Evolutionary conservation across 148 eudicot genomes (phyloP).

Genomic region (Chenopodium formosanum): DNA sequence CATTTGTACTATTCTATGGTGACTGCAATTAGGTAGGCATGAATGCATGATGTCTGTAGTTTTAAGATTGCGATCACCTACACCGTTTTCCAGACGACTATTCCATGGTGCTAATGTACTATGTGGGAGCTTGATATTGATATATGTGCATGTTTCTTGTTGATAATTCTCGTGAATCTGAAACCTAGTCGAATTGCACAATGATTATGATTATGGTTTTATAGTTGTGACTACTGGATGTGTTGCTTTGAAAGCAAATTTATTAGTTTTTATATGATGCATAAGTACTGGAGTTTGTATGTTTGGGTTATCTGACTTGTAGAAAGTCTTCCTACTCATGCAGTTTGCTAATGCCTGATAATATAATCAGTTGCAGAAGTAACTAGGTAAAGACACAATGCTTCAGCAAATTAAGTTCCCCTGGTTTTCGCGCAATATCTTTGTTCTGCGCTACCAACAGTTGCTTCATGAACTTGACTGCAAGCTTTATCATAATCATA

Average conservation of each 20-base stretch:
- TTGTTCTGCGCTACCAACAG: constrained; percentile 10
- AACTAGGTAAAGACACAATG: constrained; percentile 22
- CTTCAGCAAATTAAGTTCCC: constrained; percentile 8
- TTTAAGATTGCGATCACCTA: no score
- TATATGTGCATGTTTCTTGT: no score
- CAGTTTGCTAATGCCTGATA: neutral
- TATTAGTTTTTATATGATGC: neutral
- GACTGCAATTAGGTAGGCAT: no score
- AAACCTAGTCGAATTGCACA: neutral
- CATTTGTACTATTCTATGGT: no score
- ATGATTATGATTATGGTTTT: neutral
- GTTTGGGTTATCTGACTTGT: neutral
- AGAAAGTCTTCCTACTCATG: neutral
- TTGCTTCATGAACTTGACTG: constrained; percentile 21
- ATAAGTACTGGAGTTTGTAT: neutral
- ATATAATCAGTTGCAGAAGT: neutral
- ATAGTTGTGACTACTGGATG: neutral
- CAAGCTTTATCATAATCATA: constrained; percentile 21
- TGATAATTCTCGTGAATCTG: neutral
- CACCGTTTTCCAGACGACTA: no score
- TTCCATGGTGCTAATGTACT: no score
- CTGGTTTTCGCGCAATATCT: constrained; percentile 18
- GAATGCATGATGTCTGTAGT: no score
- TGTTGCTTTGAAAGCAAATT: neutral
- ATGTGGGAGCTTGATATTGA: no score